A percentile compares a stretch with the other conserved stretches of the same genome.
phyloP scores from a whole-genome alignment of 106 monocot genomes.

The Dendrobium huoshanense region DNA sequence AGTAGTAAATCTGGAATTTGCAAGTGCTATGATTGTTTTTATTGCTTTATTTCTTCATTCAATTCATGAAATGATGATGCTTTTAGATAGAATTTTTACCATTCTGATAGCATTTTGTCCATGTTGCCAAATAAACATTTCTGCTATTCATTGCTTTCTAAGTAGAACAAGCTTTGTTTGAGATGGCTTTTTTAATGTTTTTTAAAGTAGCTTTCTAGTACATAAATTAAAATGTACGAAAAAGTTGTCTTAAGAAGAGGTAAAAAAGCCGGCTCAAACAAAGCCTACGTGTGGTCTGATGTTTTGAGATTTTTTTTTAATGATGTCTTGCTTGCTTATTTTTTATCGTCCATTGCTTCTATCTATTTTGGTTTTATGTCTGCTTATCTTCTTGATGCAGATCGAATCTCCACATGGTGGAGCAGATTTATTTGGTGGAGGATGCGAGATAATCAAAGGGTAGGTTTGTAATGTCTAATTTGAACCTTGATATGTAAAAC shows the following conservation, averaged over 20 bases:
- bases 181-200: no score
- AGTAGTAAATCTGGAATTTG: no score
- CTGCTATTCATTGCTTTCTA: background rate
- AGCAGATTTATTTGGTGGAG: no score
- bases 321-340: background rate
- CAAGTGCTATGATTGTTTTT: no score
- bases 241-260: no score
- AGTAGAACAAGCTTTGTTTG: background rate
- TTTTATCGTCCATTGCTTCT: background rate
- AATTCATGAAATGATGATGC: background rate
- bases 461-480: no score
- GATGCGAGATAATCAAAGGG: background rate
- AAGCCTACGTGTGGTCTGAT: background rate
- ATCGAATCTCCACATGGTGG: background rate
- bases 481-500: no score
- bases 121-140: background rate
- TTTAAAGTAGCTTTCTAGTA: no score
- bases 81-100: background rate
- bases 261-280: no score
- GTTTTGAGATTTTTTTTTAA: background rate
- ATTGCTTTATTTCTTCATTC: background rate
- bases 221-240: no score
- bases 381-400: background rate
- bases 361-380: background rate
- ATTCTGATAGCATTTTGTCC: background rate